Evolutionary conservation across 106 monocot genomes (phyloP).

Genomic region (Dioscorea zingiberensis): DNA sequence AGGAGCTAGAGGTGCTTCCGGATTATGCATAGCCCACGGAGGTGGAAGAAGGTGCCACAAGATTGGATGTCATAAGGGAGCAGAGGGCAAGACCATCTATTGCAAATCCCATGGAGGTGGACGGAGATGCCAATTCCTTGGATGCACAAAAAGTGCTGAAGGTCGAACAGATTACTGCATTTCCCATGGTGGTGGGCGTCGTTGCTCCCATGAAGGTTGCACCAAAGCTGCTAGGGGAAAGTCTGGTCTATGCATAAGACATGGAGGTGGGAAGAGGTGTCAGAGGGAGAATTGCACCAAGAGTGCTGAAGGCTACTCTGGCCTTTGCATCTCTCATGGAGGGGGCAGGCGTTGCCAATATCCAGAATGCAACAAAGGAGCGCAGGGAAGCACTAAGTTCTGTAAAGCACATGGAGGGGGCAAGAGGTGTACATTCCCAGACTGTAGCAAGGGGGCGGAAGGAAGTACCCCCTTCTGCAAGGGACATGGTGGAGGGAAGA

Average conservation of each 20-base stretch:
- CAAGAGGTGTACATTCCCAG: constrained; percentile 35
- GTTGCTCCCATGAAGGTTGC: constrained; percentile 41
- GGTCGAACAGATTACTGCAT: constrained; percentile 54
- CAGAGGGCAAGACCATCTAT: constrained; percentile 39
- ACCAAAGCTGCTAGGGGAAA: constrained; percentile 40
- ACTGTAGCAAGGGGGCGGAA: constrained; percentile 49
- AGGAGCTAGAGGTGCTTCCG: constrained; percentile 55
- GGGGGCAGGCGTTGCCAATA: constrained; percentile 42
- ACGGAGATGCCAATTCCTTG: constrained; percentile 39
- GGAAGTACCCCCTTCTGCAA: constrained; percentile 51
- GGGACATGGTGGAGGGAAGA: constrained; percentile 48
- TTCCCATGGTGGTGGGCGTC: constrained; percentile 43
- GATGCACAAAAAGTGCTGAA: constrained; percentile 57
- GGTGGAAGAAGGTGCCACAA: constrained; percentile 54
- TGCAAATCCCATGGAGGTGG: constrained; percentile 60
- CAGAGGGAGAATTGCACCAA: constrained; percentile 41
- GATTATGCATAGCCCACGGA: constrained; percentile 52
- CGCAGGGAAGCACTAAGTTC: constrained; percentile 47
- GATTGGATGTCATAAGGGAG: constrained; percentile 39
- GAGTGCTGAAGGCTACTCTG: constrained; percentile 44
- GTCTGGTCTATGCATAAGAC: constrained; percentile 48
- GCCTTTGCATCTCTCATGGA: constrained; percentile 51
- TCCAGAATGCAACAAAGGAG: constrained; percentile 35
- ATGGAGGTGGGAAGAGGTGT: constrained; percentile 55
- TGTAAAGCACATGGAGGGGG: constrained; percentile 58